A percentile compares a stretch with the other conserved stretches of the same genome.
Evolutionary conservation across 768 basidiomycete genomes (phyloP).

Genomic region (Dioszegia aurantiaca): DNA sequence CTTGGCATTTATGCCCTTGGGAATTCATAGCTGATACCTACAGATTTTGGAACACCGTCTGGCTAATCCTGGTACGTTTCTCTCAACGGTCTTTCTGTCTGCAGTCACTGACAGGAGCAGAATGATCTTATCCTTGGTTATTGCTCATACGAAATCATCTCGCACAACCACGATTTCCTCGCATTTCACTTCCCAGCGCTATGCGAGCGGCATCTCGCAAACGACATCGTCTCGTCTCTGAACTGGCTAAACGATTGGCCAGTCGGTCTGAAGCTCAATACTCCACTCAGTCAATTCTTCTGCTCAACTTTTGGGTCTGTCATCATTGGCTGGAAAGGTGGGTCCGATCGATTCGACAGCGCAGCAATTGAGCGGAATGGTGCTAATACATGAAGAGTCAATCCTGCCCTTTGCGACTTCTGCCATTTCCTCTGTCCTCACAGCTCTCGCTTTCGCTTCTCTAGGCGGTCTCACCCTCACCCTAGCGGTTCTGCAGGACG

Average conservation of each 20-base stretch:
- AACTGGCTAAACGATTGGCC: slow-evolving; percentile 94
- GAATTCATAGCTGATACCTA: background rate
- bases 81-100: background rate
- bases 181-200: slow-evolving; percentile 55
- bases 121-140: slow-evolving; percentile 86
- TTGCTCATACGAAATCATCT: slow-evolving; percentile 67
- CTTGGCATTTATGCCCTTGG: background rate
- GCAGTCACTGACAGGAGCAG: slow-evolving; percentile 14
- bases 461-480: slow-evolving; percentile 60
- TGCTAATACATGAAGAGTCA: no score
- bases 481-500: slow-evolving; percentile 66
- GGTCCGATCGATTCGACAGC: slow-evolving; percentile 33
- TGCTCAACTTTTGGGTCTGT: slow-evolving; percentile 67
- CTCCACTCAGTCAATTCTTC: slow-evolving; percentile 83
- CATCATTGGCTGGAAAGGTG: slow-evolving; percentile 71
- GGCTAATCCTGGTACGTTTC: slow-evolving; percentile 64
- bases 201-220: slow-evolving; percentile 55
- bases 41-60: slow-evolving; percentile 87
- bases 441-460: slow-evolving; percentile 42
- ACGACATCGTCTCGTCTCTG: slow-evolving; percentile 59
- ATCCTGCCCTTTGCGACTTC: no score
- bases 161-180: slow-evolving; percentile 59
- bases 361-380: background rate
- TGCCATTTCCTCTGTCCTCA: slow-evolving; percentile 41
- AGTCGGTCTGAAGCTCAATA: slow-evolving; percentile 91